Evolutionary conservation across 129 eudicot species (phyloP), one percentile per base, ranked within the genome.

Genomic region (Cynara cardunculus): DNA sequence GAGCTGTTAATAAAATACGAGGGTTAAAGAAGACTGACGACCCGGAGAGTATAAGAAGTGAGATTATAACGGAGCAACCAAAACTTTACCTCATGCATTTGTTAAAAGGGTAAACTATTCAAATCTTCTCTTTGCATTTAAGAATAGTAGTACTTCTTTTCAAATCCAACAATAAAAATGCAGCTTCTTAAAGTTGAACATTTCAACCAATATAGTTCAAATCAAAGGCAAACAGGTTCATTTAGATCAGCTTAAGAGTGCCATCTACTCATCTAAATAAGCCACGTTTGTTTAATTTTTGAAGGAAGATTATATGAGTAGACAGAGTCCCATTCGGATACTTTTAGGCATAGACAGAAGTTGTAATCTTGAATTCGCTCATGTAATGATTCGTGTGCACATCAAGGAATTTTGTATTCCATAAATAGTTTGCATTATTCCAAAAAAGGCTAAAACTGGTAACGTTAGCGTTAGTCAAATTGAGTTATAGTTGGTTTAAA

Each of bases 1-100:
- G 93, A 89, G 75, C 93, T 89, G 89, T 31, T 11, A 30, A 49
- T 13, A 81, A 49, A 72, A 34, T 3, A 18, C 18, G 14, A 14
- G 28, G 9, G 0, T 69, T 69, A 25, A 37, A 27, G 35, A 73
- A n/a, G 22, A 12, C 69, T 14, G 7, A 61, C 65, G 22, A 13
- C 21, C 22, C 64, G 7, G 7, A 81, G 22, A 62, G 35, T 39
- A 41, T 26, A n/a, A 7, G 16, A 7, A 35, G 39, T 25, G 61
- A 62, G 56, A 35, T 62, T 3, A 65, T 10, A 73, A 12, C 10
- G 77, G 11, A 72, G 35, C 71, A 80, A 37, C 21, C 67, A 9
- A 5, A 77, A 72, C 25, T 61, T 24, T 14, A 56, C 65, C 71
- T 8, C 3, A 35, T 19, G 19, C 32, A 74, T 37, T 72, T 18